These are phyloP conservation scores for Yamadazyma endophytica DNA, from an alignment of 805 yeast species.

Conservation along the genomic window DNA sequence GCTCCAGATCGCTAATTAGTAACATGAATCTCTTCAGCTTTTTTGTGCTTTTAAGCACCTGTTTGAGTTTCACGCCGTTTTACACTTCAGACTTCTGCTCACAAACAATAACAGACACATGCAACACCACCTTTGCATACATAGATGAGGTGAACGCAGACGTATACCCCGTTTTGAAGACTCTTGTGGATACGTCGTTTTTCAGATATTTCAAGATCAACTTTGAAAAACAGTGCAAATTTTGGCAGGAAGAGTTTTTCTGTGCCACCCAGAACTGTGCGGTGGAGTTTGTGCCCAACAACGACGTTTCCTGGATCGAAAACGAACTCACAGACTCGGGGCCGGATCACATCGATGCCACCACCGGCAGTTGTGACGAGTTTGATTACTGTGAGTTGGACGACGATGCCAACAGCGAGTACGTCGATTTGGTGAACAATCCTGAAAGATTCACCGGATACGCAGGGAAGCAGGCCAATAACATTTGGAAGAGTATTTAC, in stretches of 20 bases:
- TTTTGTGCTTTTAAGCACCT: too few relatives aligned
- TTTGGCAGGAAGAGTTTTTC: conserved; percentile 76
- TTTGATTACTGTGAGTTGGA: conserved; percentile 70
- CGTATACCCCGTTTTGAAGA: conserved; percentile 46
- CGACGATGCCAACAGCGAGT: conserved; percentile 65
- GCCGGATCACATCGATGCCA: conserved; percentile 5
- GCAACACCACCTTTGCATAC: conserved; percentile 43
- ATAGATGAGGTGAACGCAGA: conserved; percentile 34
- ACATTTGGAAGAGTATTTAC: conserved; percentile 91
- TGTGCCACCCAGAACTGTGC: conserved; percentile 89
- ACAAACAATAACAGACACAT: conserved; percentile 40
- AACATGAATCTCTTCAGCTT: too few relatives aligned
- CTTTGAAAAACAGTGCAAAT: conserved; percentile 78
- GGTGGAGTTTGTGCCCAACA: conserved; percentile 66
- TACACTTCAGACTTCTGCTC: conserved; percentile 42
- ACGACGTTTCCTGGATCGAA: conserved; percentile 55
- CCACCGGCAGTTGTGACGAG: conserved; percentile 32
- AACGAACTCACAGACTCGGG: conserved; percentile 10
- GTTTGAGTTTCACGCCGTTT: conserved; percentile 30
- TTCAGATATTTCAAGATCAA: conserved; percentile 86
- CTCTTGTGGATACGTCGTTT: conserved; percentile 68
- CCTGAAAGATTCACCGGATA: conserved; percentile 97
- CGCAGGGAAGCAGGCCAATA: conserved; percentile 86
- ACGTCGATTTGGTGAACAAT: conserved; percentile 80
- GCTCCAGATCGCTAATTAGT: too few relatives aligned